Conservation (phyloP, 2,329 filamentous ascomycete species). For the Pseudocercospora cruenta region DNA sequence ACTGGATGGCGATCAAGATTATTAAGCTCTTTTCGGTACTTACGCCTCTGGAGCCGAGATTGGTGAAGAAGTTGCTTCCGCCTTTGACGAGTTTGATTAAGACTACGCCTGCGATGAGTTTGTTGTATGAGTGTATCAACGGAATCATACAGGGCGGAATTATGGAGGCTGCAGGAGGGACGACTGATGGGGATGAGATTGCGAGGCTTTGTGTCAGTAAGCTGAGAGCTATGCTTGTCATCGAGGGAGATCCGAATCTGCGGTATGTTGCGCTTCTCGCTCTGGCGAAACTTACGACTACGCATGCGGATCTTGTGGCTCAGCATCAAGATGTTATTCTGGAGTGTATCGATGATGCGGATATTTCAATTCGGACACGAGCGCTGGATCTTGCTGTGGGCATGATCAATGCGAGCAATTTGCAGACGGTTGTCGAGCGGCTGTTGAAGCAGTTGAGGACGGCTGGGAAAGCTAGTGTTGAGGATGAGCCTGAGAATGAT, state of each 20-base stretch:
- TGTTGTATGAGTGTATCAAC: conserved; percentile 97
- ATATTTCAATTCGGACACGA: conserved; percentile 93
- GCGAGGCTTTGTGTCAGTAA: conserved; percentile 91
- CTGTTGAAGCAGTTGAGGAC: conserved; percentile 82
- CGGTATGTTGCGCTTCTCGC: conserved; percentile 96
- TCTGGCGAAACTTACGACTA: conserved; percentile 90
- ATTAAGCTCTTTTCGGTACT: conserved; percentile 97
- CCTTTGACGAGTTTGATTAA: conserved; percentile 91
- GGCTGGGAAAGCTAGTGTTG: conserved; percentile 59
- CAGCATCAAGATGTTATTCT: conserved; percentile 96
- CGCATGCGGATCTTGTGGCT: conserved; percentile 84
- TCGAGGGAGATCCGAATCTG: conserved; percentile 91
- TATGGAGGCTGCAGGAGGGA: conserved; percentile 77
- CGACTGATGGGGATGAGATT: conserved; percentile 84
- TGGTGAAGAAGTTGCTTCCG: conserved; percentile 88
- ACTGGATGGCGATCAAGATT: conserved; percentile 99
- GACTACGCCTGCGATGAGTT: conserved; percentile 95
- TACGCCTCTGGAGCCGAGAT: conserved; percentile 85
- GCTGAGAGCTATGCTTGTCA: conserved; percentile 88
- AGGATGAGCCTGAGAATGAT: conserved; percentile 52
- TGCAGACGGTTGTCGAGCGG: conserved; percentile 81
- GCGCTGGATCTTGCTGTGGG: conserved; percentile 88
- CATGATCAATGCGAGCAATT: conserved; percentile 88
- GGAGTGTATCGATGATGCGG: conserved; percentile 91
- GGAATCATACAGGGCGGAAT: conserved; percentile 97